A percentile compares a stretch with the other conserved stretches of the same genome.
These are phyloP conservation scores for Colletotrichum sp. DNA, from an alignment of 2,329 filamentous ascomycete genomes.

Conservation along the genomic window DNA sequence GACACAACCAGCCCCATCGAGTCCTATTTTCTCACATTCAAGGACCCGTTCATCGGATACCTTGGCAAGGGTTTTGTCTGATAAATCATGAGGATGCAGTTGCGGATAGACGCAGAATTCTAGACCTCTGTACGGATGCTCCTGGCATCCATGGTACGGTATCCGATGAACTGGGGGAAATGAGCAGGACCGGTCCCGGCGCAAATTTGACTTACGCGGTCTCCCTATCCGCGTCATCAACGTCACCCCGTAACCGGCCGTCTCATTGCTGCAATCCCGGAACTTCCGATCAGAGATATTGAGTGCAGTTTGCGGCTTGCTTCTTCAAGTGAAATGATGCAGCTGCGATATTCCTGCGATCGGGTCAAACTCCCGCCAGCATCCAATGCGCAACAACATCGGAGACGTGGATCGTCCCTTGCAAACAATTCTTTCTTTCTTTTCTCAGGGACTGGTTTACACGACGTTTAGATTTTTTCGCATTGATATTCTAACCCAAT, in stretches of 20 bases:
- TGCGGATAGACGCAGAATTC: not conserved
- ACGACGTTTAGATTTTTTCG: not conserved
- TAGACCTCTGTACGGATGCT: not conserved
- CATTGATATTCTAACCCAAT: not conserved
- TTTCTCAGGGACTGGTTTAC: not conserved
- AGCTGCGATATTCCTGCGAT: not conserved
- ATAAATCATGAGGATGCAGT: not conserved
- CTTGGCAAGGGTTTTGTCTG: not conserved
- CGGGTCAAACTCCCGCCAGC: not conserved
- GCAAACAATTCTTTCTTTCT: not conserved
- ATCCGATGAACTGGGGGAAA: not conserved
- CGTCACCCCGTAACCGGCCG: not conserved
- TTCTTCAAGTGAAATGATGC: not conserved
- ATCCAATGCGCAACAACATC: not conserved
- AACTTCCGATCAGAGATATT: not conserved
- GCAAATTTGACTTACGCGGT: not conserved
- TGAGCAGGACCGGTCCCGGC: not conserved
- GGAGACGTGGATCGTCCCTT: not conserved
- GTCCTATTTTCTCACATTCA: not conserved
- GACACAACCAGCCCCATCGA: not conserved
- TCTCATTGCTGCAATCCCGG: not conserved
- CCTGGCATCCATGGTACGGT: not conserved
- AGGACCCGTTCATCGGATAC: not conserved
- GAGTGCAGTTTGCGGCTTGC: not conserved
- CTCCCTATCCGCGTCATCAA: not conserved